Conservation (phyloP, 2,329 filamentous ascomycete genomes). For the Cordyceps cateniannulata region DNA sequence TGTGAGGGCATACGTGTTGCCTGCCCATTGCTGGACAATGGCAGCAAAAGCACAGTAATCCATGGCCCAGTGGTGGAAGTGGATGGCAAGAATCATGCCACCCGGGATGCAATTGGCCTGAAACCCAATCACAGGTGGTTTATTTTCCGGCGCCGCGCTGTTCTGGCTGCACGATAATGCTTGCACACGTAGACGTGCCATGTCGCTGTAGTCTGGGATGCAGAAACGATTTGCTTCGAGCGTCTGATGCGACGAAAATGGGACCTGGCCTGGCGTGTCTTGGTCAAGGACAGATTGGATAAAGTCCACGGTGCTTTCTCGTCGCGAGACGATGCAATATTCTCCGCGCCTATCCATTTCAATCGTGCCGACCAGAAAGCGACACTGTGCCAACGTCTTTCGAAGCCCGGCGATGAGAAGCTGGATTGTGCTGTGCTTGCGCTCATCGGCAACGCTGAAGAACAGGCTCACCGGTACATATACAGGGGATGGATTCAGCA, state of each 20-base stretch:
- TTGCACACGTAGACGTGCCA: not conserved
- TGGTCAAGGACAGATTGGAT: not conserved
- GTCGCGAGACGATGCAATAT: not conserved
- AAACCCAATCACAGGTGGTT: constrained; percentile 11
- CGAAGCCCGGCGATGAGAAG: not conserved
- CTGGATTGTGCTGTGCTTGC: not conserved
- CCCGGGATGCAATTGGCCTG: not conserved
- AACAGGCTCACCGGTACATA: not conserved
- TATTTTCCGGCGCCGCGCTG: not conserved
- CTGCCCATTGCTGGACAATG: not conserved
- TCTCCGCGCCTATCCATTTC: not conserved
- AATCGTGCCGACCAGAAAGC: not conserved
- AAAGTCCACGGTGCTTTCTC: not conserved
- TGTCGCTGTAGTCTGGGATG: not conserved
- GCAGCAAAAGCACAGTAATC: not conserved
- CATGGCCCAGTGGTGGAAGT: constrained; percentile 1
- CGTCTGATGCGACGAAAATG: not conserved
- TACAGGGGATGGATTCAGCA: not conserved
- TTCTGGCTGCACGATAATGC: not conserved
- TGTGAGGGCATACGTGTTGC: not conserved
- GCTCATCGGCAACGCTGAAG: not conserved
- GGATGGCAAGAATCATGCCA: not conserved
- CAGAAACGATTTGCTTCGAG: not conserved
- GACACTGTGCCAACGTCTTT: not conserved
- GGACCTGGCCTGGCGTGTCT: not conserved